Base-by-base conservation (phyloP, 345 rosid species). In the Aquilaria sinensis region DNA sequence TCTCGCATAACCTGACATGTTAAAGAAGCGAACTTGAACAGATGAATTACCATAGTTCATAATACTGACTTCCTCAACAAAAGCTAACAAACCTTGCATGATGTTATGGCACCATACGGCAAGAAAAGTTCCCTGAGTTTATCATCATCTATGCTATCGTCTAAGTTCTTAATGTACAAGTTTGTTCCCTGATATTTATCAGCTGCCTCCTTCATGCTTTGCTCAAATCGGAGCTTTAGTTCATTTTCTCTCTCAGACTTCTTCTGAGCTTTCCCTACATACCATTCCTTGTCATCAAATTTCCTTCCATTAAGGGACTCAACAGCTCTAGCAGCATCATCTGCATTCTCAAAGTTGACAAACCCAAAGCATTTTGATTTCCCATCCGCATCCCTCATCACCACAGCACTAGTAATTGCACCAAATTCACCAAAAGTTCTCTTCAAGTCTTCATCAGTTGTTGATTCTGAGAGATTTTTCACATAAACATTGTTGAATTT, bases 351-450 rank as follows among this genome's bases (percentile, higher is more conserved):
- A 78, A 87, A 93, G 77, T 93, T 93, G 61, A 93, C 90, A 78
- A 90, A 93, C 56, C 98, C 98, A 83, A 93, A 88, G 72, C 98
- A 83, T 70, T 71, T 87, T 5, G 96, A 79, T 66, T 93, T 90
- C 11, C 97, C 96, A 56, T 85, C 92, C 9, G 72, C 90, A 69
- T 87, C 96, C 74, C 71, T 84, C 92, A 93, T 86, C 75, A 93
- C 85, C 65, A 82, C 95, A 72, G 72, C 83, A 78, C 99, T 93
- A 49, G 96, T 94, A 31, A 90, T 79, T 9, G 77, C 30, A 57
- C 99, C 96, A 78, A 66, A 94, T 73, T 94, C 92, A 41, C 83
- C 86, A 72, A 94, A 93, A 67, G 45, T 34, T 49, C 71, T 88
- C 67, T 62, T 83, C 83, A 94, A 67, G 54, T 86, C 90, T 16